Conservation (phyloP, 805 yeast genomes). For the Pichia cabralensis region DNA sequence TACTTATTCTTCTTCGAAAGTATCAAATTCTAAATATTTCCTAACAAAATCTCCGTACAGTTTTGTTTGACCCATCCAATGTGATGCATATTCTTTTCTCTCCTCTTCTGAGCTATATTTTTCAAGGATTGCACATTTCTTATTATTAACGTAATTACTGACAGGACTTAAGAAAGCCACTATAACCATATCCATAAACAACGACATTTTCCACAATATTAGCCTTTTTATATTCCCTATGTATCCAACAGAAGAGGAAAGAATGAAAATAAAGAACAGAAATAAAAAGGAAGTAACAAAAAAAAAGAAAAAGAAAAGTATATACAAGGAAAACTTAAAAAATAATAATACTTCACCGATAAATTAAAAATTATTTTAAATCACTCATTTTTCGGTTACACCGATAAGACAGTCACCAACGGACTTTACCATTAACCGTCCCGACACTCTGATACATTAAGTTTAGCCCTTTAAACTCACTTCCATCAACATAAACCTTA, state of each 20-base stretch:
- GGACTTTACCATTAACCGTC: constrained; percentile 2
- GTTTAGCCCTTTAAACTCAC: constrained; percentile 19
- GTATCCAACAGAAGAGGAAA: background rate
- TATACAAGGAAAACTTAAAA: background rate
- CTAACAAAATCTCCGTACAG: constrained; percentile 12
- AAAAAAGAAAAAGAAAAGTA: background rate
- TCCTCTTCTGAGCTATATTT: constrained; percentile 9
- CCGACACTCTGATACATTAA: constrained; percentile 28
- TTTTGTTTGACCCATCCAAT: constrained; percentile 11
- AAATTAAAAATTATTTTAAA: background rate
- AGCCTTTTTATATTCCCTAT: too few species aligned
- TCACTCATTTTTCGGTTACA: background rate
- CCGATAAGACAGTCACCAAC: background rate
- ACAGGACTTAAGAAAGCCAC: constrained; percentile 11
- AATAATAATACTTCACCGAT: background rate
- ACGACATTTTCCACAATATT: constrained; percentile 10
- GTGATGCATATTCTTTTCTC: constrained; percentile 8
- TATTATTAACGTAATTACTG: constrained; percentile 10
- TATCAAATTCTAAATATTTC: constrained; percentile 8
- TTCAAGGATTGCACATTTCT: constrained; percentile 10
- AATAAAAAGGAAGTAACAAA: too few species aligned
- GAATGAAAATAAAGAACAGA: background rate
- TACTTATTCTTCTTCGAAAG: too few species aligned
- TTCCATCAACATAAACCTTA: constrained; percentile 29
- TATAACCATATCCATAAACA: constrained; percentile 11